Evolutionary conservation across 768 basidiomycete genomes (phyloP), one percentile per base, ranked within the genome.

Genomic region (Albatrellus ellisii): DNA sequence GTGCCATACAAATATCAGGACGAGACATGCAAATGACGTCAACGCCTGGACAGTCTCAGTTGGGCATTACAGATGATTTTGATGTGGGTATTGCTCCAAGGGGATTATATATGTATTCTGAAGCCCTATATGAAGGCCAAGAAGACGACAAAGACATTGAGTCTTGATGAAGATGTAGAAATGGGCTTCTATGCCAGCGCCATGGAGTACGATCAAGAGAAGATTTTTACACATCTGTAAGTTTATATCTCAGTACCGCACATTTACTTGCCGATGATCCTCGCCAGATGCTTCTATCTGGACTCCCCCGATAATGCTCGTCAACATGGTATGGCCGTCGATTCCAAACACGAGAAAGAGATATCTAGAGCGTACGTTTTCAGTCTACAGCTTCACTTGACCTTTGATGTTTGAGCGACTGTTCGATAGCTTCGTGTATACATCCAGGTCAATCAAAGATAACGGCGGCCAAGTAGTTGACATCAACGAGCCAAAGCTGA

Each of bases 161-260:
- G n/a, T n/a, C n/a, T n/a, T 18, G 10, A 26, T 29, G 11, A 9
- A 17, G 4, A 27, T 31, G 17, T 22, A 31, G 27, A 39, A 17
- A 90, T 91, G 85, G 88, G 85, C 10, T 85, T 86, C 52, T 68
- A 62, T 22, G 67, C 74, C 0, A 58, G 59, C 20, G 83, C 75
- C 2, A 77, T 73, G 68, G 76, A 81, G 48, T 92, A 94, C 45
- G 88, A 94, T 58, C 67, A 75, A 34, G 72, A 76, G 18, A 61
- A 65, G 47, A 86, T 92, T 40, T 94, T 95, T 62, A 77, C 59
- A 51, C 87, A 95, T 62, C 58, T 92, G 83, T 88, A 47, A 45
- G 80, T 65, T 27, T 18, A 10, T 26, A 37, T 15, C 40, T 7
- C 29, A 7, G 22, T 17, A 21, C 17, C 17, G n/a, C 26, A 11